Percentiles rank a stretch among this genome's conserved stretches.
phyloP scores from a whole-genome alignment of 306 rosid species.

The Neltuma alba region DNA sequence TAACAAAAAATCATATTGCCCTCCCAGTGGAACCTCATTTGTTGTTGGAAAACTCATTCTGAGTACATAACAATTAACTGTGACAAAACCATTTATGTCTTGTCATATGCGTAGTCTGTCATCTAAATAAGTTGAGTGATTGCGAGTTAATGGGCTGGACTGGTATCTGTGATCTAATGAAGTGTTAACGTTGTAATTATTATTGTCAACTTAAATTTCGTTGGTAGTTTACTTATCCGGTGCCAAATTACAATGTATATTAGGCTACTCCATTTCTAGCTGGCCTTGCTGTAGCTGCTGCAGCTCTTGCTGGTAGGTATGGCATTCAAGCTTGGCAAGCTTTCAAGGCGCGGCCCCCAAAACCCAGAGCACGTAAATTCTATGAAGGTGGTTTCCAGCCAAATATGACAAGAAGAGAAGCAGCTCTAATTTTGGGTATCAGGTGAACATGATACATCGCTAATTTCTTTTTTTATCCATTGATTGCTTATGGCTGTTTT shows the following conservation, averaged over 20 bases:
- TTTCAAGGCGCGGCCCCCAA: constrained; percentile 59
- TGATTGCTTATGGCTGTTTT: background rate
- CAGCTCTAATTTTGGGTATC: constrained; percentile 75
- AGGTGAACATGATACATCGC: constrained; percentile 49
- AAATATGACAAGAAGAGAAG: constrained; percentile 73
- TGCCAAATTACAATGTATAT: constrained; percentile 28
- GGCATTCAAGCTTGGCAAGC: constrained; percentile 79
- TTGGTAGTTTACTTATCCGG: constrained; percentile 2
- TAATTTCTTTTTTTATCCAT: background rate
- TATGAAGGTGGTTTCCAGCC: constrained; percentile 79
- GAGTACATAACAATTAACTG: background rate
- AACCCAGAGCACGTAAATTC: constrained; percentile 56
- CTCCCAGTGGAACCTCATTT: background rate
- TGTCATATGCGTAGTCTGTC: background rate
- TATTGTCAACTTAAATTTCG: background rate
- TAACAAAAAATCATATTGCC: too few species aligned
- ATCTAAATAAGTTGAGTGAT: background rate
- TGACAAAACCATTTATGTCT: background rate
- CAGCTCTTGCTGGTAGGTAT: constrained; percentile 74
- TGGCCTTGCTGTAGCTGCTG: constrained; percentile 75
- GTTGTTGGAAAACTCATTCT: constrained; percentile 4
- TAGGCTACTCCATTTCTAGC: constrained; percentile 78
- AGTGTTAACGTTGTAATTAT: background rate
- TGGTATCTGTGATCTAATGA: background rate
- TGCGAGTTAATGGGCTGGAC: background rate